These are phyloP conservation scores for Raffaelea albimanens DNA, from an alignment of 2,329 filamentous ascomycete species.

Conservation along the genomic window DNA sequence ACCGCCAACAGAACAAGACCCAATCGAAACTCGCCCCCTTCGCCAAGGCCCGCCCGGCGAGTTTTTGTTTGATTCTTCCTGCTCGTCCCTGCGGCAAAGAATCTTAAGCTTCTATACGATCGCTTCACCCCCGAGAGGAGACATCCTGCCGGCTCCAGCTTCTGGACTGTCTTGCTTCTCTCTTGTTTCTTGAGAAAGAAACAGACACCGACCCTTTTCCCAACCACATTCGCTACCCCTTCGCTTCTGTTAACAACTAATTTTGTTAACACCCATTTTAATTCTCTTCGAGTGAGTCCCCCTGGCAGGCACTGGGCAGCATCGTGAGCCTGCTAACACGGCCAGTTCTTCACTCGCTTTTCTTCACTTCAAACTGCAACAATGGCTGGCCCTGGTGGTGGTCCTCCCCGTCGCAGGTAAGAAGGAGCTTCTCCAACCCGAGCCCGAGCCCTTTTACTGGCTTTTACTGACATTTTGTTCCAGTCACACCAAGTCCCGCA, in stretches of 20 bases:
- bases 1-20: neutral
- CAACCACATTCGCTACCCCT: neutral
- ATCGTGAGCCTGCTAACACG: no score
- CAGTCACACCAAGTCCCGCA: constrained; percentile 97
- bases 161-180: no score
- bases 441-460: neutral
- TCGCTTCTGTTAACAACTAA: neutral
- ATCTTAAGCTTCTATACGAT: neutral
- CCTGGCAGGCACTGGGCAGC: no score
- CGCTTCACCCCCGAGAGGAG: no score
- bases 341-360: constrained; percentile 12
- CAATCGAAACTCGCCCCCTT: neutral
- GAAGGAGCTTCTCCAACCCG: constrained; percentile 9
- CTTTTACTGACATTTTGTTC: neutral
- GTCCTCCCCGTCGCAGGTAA: constrained; percentile 68
- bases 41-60: neutral
- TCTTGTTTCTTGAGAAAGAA: neutral
- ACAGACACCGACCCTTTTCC: neutral
- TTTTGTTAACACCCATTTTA: neutral
- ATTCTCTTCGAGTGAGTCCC: neutral
- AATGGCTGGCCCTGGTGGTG: constrained; percentile 93
- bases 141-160: no score
- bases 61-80: neutral
- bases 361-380: constrained; percentile 21
- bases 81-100: neutral